These are phyloP conservation scores for Claviceps pazoutovae DNA, from an alignment of 2,329 filamentous ascomycete species.

Conservation along the genomic window DNA sequence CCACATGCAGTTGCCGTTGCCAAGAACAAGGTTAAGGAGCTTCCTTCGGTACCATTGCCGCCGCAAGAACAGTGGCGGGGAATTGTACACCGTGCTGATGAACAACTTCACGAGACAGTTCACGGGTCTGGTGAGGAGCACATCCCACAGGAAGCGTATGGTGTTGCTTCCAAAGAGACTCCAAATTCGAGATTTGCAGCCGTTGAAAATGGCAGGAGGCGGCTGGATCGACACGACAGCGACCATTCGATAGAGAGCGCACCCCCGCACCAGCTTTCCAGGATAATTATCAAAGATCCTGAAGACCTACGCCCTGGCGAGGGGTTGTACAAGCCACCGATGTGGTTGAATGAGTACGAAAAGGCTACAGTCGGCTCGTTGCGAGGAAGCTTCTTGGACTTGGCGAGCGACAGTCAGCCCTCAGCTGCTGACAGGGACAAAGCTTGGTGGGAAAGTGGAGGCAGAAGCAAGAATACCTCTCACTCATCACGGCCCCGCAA, in stretches of 20 bases:
- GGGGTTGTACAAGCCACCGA: constrained; percentile 43
- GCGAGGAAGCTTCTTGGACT: constrained; percentile 43
- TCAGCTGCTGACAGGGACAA: constrained; percentile 33
- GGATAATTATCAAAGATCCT: constrained; percentile 27
- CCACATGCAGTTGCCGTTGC: constrained; percentile 5
- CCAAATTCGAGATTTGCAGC: constrained; percentile 5
- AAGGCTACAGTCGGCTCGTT: constrained; percentile 50
- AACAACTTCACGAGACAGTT: constrained; percentile 15
- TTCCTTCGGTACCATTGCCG: constrained; percentile 16
- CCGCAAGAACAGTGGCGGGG: constrained; percentile 4
- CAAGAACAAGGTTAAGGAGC: constrained; percentile 21
- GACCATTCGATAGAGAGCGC: constrained; percentile 16
- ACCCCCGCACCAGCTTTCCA: constrained; percentile 26
- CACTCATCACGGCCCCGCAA: constrained; percentile 34
- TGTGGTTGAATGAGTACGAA: constrained; percentile 60
- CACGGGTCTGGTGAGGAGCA: constrained; percentile 17
- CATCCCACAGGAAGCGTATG: constrained; percentile 11
- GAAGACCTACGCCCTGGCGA: constrained; percentile 32
- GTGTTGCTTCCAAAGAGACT: constrained; percentile 3
- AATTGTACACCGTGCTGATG: constrained; percentile 17
- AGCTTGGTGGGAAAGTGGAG: constrained; percentile 65
- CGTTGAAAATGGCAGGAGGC: constrained; percentile 9
- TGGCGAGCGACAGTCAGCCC: constrained; percentile 27
- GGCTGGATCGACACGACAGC: constrained; percentile 17
- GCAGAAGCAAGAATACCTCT: constrained; percentile 32